phyloP scores from a whole-genome alignment of 345 rosid species.

The Ceriops tagal region DNA sequence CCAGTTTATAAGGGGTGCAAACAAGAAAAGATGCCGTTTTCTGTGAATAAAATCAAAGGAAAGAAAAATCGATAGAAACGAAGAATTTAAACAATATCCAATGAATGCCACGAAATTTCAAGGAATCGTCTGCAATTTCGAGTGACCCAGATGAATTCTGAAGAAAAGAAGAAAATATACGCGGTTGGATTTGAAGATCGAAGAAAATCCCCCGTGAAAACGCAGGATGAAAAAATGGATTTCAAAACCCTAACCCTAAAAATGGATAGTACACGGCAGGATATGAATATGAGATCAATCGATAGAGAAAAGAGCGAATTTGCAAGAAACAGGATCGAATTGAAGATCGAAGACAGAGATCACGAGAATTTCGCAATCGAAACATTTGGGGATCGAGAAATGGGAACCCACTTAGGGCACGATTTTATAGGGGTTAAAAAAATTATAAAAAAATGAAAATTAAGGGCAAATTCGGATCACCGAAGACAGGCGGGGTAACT shows the following conservation, averaged over 20 bases:
- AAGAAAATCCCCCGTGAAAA: slow-evolving; percentile 6
- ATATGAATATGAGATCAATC: slow-evolving; percentile 13
- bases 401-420: slow-evolving; percentile 6
- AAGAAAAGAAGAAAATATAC: neutral
- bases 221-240: neutral
- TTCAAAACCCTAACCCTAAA: slow-evolving; percentile 43
- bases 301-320: slow-evolving; percentile 16
- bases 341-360: neutral
- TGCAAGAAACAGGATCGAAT: neutral
- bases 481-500: neutral
- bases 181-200: slow-evolving; percentile 14
- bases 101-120: neutral
- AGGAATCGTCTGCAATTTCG: neutral
- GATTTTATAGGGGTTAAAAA: slow-evolving; percentile 11
- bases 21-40: no score
- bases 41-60: neutral
- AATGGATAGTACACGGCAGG: slow-evolving; percentile 1
- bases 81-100: neutral
- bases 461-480: slow-evolving; percentile 5
- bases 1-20: no score
- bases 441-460: neutral
- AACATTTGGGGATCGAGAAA: slow-evolving; percentile 1
- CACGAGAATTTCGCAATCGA: neutral
- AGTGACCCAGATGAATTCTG: slow-evolving; percentile 12
- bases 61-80: neutral